A percentile compares a stretch with the other conserved stretches of the same genome.
Evolutionary conservation across 1,139 yeast species (phyloP).

Genomic region (Kodamaea fungicola): DNA sequence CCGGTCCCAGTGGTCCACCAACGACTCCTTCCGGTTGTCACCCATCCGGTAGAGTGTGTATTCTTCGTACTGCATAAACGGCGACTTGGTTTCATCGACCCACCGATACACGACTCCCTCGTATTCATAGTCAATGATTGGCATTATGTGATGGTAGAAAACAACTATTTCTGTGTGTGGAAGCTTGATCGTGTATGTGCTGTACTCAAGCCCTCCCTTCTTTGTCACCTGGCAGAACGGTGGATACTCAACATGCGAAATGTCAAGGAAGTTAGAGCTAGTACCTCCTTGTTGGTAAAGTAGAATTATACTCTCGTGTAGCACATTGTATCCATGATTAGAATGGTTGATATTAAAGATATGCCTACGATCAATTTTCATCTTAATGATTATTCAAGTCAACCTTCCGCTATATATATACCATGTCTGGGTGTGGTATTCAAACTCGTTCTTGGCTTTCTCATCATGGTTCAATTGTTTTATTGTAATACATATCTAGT

Average conservation of each 20-base stretch:
- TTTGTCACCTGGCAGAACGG: constrained; percentile 5
- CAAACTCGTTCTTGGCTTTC: background rate
- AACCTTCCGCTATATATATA: too few relatives aligned
- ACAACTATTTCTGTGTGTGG: constrained; percentile 2
- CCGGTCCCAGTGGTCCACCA: constrained; percentile 8
- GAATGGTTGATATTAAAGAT: background rate
- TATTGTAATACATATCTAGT: background rate
- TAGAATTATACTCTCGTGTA: constrained; percentile 1
- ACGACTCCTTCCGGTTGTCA: constrained; percentile 4
- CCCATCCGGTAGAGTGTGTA: constrained; percentile 5
- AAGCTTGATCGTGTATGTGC: constrained; percentile 3
- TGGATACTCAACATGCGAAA: constrained; percentile 1
- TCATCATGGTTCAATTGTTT: background rate
- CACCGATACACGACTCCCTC: constrained; percentile 5
- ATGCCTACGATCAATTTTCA: background rate
- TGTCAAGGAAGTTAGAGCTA: background rate
- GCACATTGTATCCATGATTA: background rate
- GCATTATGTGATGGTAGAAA: constrained; percentile 7
- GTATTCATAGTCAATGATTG: constrained; percentile 8
- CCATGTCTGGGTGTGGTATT: too few relatives aligned
- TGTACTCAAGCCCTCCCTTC: constrained; percentile 3
- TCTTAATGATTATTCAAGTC: background rate
- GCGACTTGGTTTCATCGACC: constrained; percentile 5
- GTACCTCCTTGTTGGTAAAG: background rate
- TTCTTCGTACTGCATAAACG: constrained; percentile 1